A percentile compares a stretch with the other conserved stretches of the same genome.
These are phyloP conservation scores for Blastocystis sp. DNA, from an alignment of 352 stramenopile genomes.

Conservation along the genomic window DNA sequence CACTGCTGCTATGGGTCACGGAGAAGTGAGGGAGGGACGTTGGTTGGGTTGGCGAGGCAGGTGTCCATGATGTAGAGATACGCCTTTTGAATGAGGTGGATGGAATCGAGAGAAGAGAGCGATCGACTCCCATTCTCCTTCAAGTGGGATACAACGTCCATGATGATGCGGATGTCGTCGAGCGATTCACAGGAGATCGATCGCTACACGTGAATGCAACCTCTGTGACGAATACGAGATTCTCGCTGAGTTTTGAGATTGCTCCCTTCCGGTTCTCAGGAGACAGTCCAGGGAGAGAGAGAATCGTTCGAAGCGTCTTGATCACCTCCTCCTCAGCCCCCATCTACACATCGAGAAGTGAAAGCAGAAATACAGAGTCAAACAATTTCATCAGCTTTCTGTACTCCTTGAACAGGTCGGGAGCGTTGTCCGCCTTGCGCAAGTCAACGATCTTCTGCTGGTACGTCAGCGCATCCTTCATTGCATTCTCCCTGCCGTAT, in stretches of 20 bases:
- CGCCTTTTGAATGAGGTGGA: neutral
- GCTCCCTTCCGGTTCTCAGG: neutral
- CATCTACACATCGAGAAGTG: neutral
- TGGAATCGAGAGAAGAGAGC: neutral
- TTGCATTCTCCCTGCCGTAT: neutral
- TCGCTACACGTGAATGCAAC: neutral
- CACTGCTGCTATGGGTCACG: neutral
- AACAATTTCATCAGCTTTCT: conserved; percentile 27
- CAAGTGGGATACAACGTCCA: neutral
- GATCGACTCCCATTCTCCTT: neutral
- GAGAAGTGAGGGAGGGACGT: neutral
- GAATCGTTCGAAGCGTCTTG: neutral
- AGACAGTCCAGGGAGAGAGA: neutral
- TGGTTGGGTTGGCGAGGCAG: neutral
- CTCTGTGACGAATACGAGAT: neutral
- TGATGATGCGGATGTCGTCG: neutral
- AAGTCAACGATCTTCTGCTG: neutral
- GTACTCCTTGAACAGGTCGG: conserved; percentile 12
- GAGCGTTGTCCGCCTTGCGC: neutral
- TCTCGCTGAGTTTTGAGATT: conserved; percentile 3
- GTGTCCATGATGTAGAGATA: neutral
- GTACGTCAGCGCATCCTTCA: neutral
- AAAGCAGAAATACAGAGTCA: neutral
- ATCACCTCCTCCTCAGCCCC: neutral
- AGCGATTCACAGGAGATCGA: neutral